phyloP scores from a whole-genome alignment of 192 early-diverging fungal genomes.

The Rhizophagus prolifer region DNA sequence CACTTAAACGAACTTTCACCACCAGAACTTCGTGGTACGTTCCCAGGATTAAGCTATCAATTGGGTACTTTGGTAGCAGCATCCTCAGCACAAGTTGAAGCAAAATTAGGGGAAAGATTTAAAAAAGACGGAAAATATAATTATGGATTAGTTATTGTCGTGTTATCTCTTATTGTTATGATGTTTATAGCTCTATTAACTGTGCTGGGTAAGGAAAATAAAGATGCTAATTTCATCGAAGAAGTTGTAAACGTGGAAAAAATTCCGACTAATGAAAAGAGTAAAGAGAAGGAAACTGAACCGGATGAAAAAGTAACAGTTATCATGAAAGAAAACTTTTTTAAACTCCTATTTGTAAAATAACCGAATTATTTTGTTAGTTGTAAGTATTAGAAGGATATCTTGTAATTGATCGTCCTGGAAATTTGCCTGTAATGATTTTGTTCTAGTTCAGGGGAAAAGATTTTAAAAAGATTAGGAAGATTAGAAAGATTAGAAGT shows the following conservation, averaged over 20 bases:
- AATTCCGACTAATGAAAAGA: not conserved
- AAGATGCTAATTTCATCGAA: constrained; percentile 50
- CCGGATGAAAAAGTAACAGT: not conserved
- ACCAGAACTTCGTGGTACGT: constrained; percentile 59
- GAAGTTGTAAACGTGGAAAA: not conserved
- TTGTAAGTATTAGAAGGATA: too few relatives aligned
- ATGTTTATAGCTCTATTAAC: constrained; percentile 43
- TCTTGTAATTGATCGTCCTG: too few relatives aligned
- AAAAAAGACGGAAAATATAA: constrained; percentile 36
- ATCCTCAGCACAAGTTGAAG: constrained; percentile 56
- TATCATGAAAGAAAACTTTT: not conserved
- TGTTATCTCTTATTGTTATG: constrained; percentile 51
- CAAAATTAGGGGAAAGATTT: constrained; percentile 39
- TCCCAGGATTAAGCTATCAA: constrained; percentile 78
- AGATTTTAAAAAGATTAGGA: too few relatives aligned
- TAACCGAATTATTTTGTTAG: too few relatives aligned
- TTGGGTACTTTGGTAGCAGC: constrained; percentile 66
- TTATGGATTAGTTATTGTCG: constrained; percentile 57
- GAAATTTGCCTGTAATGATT: too few relatives aligned
- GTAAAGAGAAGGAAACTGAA: not conserved
- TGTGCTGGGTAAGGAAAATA: constrained; percentile 58
- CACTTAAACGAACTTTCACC: constrained; percentile 73
- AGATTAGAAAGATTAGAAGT: too few relatives aligned
- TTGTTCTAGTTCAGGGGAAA: too few relatives aligned
- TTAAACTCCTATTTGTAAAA: too few relatives aligned